Evolutionary conservation across 495 filamentous ascomycete species (phyloP).

Genomic region (Penicillium flavigenum): DNA sequence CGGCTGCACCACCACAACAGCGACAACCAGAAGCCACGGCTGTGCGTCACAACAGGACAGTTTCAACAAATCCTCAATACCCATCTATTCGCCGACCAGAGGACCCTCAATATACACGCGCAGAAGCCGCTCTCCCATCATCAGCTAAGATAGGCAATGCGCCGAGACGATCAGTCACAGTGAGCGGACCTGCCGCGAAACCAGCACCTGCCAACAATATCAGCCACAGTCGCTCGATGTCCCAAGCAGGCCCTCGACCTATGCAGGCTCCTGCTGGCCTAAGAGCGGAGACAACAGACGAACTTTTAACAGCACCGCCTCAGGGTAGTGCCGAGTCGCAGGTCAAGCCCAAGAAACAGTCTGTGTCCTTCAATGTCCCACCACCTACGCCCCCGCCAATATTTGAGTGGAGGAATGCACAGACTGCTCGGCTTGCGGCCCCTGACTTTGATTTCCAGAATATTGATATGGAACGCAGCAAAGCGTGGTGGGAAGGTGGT

Average conservation of each 20-base stretch:
- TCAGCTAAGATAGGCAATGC: slow-evolving; percentile 27
- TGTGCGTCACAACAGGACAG: slow-evolving; percentile 21
- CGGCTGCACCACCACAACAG: slow-evolving; percentile 7
- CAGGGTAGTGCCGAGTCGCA: slow-evolving; percentile 27
- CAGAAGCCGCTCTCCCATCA: slow-evolving; percentile 14
- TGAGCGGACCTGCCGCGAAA: slow-evolving; percentile 28
- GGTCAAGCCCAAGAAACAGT: slow-evolving; percentile 40
- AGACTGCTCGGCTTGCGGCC: slow-evolving; percentile 32
- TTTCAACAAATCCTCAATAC: slow-evolving; percentile 23
- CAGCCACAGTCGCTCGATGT: slow-evolving; percentile 17
- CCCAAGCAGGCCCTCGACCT: slow-evolving; percentile 16
- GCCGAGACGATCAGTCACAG: slow-evolving; percentile 33
- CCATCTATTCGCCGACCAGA: slow-evolving; percentile 16
- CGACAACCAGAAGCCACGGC: slow-evolving; percentile 11
- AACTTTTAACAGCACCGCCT: slow-evolving; percentile 19
- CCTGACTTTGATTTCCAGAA: slow-evolving; percentile 47
- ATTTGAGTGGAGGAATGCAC: slow-evolving; percentile 46
- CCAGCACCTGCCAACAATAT: slow-evolving; percentile 12
- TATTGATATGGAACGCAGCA: slow-evolving; percentile 40
- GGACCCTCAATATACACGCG: slow-evolving; percentile 22
- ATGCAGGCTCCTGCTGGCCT: slow-evolving; percentile 9
- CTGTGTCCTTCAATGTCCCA: slow-evolving; percentile 49
- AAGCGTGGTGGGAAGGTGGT: slow-evolving; percentile 50
- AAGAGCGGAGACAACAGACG: slow-evolving; percentile 20
- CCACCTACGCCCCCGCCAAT: slow-evolving; percentile 49